These are phyloP conservation scores for Hansenula sp. DNA, from an alignment of 1,139 yeast species.

Conservation along the genomic window DNA sequence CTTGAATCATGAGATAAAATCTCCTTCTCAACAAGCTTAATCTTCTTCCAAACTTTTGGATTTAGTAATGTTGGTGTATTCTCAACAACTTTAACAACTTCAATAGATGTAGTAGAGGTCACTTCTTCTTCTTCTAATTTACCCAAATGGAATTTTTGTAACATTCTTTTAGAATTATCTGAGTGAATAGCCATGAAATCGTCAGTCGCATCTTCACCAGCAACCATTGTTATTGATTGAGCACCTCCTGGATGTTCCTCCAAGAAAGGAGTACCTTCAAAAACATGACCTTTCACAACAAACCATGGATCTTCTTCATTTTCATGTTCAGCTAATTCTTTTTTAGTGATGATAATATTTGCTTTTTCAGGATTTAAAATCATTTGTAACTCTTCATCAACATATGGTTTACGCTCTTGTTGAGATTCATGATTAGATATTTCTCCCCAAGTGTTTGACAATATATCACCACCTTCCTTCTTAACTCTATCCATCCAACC, in stretches of 20 bases:
- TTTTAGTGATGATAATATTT: conserved; percentile 29
- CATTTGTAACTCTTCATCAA: conserved; percentile 22
- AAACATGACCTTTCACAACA: conserved; percentile 51
- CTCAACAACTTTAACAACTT: background rate
- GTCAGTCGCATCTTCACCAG: conserved; percentile 61
- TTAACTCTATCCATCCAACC: conserved; percentile 35
- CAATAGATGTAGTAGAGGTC: background rate
- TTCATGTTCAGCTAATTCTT: conserved; percentile 48
- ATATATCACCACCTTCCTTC: conserved; percentile 27
- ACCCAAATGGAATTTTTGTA: conserved; percentile 23
- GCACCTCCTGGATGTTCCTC: conserved; percentile 58
- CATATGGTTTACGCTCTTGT: conserved; percentile 6
- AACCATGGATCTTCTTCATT: conserved; percentile 52
- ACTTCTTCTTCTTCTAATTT: conserved; percentile 8
- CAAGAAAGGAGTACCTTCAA: conserved; percentile 47
- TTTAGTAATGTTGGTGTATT: conserved; percentile 15
- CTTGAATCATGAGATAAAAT: conserved; percentile 23
- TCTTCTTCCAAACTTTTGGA: conserved; percentile 22
- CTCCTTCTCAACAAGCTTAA: conserved; percentile 14
- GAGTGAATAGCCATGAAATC: conserved; percentile 34
- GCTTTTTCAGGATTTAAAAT: conserved; percentile 22
- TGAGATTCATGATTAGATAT: conserved; percentile 7
- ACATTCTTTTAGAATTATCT: conserved; percentile 22
- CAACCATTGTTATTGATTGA: conserved; percentile 49
- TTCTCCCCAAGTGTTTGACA: conserved; percentile 28